Conservation (phyloP, 2,329 filamentous ascomycete species). For the Sporothrix euskadiensis region DNA sequence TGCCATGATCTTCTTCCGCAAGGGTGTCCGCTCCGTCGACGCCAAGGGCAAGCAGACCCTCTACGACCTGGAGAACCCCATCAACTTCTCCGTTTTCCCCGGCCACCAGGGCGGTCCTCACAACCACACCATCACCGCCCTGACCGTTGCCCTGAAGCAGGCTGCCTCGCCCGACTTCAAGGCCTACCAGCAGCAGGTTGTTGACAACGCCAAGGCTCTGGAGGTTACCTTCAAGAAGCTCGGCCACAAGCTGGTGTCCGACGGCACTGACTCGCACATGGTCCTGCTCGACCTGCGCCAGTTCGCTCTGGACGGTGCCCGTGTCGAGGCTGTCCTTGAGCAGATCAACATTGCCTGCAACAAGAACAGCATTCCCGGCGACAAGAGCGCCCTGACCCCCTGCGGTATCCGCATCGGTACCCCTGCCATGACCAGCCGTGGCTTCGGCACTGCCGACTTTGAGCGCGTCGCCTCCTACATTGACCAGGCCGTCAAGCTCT, state of each 20-base stretch:
- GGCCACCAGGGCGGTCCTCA: constrained; percentile 98
- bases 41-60: constrained; percentile 87
- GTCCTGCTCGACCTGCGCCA: constrained; percentile 92
- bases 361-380: constrained; percentile 98
- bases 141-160: constrained; percentile 93
- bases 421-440: constrained; percentile 94
- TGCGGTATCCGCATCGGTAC: constrained; percentile 95
- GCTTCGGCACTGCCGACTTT: constrained; percentile 91
- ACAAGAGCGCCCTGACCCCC: constrained; percentile 94
- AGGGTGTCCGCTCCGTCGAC: constrained; percentile 87
- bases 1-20: constrained; percentile 99
- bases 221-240: constrained; percentile 81
- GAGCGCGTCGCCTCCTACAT: constrained; percentile 88
- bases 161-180: constrained; percentile 88
- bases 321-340: constrained; percentile 93
- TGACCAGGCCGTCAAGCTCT: constrained; percentile 82
- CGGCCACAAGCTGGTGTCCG: constrained; percentile 91
- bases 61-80: constrained; percentile 92
- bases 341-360: constrained; percentile 99
- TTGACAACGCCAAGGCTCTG: constrained; percentile 90
- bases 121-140: constrained; percentile 98
- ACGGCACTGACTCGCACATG: constrained; percentile 97
- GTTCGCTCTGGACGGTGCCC: constrained; percentile 83
- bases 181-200: constrained; percentile 87
- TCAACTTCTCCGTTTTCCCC: constrained; percentile 99